Evolutionary conservation across 305 asterid genomes (phyloP).

Genomic region (Ilex paraguariensis): DNA sequence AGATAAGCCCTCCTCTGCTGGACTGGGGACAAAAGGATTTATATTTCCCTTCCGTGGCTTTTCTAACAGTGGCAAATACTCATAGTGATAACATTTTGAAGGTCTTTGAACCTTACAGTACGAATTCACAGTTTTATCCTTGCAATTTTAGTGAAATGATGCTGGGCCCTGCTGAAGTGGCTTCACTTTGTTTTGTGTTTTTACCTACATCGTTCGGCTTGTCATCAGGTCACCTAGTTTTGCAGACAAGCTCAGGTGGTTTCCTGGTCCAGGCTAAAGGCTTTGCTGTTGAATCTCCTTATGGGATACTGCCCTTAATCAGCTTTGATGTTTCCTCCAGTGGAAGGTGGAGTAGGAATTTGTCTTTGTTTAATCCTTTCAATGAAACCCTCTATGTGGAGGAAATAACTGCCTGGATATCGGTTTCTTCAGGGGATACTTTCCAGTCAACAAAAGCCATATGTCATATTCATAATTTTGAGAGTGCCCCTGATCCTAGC

Average conservation of each 20-base stretch:
- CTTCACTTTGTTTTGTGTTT: slow-evolving; percentile 61
- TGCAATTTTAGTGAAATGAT: slow-evolving; percentile 63
- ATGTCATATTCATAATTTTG: slow-evolving; percentile 32
- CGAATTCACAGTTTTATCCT: slow-evolving; percentile 72
- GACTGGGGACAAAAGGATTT: slow-evolving; percentile 74
- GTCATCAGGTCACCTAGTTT: slow-evolving; percentile 59
- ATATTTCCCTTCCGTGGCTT: slow-evolving; percentile 56
- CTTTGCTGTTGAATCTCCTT: slow-evolving; percentile 69
- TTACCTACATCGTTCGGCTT: slow-evolving; percentile 56
- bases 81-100: slow-evolving; percentile 39
- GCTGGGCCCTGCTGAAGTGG: slow-evolving; percentile 70
- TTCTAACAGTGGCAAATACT: slow-evolving; percentile 52
- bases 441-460: slow-evolving; percentile 42
- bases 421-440: slow-evolving; percentile 49
- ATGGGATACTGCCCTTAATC: slow-evolving; percentile 42
- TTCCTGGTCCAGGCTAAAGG: slow-evolving; percentile 78
- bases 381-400: slow-evolving; percentile 64
- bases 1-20: slow-evolving; percentile 55
- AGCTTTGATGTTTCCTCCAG: slow-evolving; percentile 44
- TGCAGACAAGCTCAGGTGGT: slow-evolving; percentile 89
- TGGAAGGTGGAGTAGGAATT: slow-evolving; percentile 70
- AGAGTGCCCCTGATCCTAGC: slow-evolving; percentile 32
- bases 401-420: slow-evolving; percentile 75
- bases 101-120: slow-evolving; percentile 61
- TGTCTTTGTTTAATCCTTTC: slow-evolving; percentile 78